Evolutionary conservation across 306 rosid species (phyloP).

Genomic region (Cicer judaicum): DNA sequence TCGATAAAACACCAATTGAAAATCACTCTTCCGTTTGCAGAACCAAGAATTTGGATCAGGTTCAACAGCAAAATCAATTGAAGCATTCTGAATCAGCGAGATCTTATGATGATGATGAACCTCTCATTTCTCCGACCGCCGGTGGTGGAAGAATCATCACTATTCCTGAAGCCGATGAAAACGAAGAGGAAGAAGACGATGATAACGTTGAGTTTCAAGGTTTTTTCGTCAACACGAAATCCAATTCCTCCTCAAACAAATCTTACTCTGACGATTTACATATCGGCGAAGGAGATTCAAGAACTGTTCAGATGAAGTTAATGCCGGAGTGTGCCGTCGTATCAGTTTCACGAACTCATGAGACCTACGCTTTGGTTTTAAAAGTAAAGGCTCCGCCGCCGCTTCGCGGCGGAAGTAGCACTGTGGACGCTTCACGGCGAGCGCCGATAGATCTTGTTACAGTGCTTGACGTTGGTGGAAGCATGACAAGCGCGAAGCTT

Average conservation of each 20-base stretch:
- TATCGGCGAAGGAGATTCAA: slow-evolving; percentile 45
- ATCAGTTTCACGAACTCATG: slow-evolving; percentile 57
- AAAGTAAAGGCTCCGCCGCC: slow-evolving; percentile 69
- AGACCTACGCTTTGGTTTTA: slow-evolving; percentile 68
- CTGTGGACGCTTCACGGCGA: slow-evolving; percentile 51
- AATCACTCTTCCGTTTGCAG: slow-evolving; percentile 42
- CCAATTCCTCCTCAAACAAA: slow-evolving; percentile 51
- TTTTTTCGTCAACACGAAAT: slow-evolving; percentile 67
- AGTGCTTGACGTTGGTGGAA: slow-evolving; percentile 75
- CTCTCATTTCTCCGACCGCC: slow-evolving; percentile 60
- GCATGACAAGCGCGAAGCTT: slow-evolving; percentile 74
- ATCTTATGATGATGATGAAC: slow-evolving; percentile 76
- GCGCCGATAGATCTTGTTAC: slow-evolving; percentile 85
- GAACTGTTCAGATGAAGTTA: slow-evolving; percentile 67
- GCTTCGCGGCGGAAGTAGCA: slow-evolving; percentile 7
- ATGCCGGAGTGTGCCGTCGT: slow-evolving; percentile 77
- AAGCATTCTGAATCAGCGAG: slow-evolving; percentile 48
- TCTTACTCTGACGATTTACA: slow-evolving; percentile 50
- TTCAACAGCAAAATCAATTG: background rate
- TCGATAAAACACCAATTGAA: slow-evolving; percentile 27
- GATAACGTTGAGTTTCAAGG: slow-evolving; percentile 81
- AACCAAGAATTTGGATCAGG: slow-evolving; percentile 33
- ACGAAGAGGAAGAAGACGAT: slow-evolving; percentile 53
- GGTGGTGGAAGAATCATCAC: slow-evolving; percentile 59
- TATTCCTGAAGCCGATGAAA: slow-evolving; percentile 77